phyloP scores from a whole-genome alignment of 225 moss, liverwort and hornwort genomes.

The Rhytidiadelphus loreus region DNA sequence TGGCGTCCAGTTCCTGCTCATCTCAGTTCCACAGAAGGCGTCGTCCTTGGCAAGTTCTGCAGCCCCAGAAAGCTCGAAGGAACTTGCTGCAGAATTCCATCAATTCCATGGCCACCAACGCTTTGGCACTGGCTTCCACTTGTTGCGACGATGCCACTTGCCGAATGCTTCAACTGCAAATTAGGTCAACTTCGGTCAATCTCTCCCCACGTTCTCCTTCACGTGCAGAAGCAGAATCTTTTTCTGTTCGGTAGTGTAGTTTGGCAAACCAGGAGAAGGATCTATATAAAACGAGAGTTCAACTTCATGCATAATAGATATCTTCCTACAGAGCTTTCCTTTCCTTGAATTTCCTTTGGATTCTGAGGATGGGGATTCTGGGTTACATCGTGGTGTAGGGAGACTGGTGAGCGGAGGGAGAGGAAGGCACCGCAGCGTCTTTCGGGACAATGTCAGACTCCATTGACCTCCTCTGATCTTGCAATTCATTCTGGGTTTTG shows the following conservation, averaged over 20 bases:
- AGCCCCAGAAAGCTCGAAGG: background rate
- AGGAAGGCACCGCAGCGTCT: background rate
- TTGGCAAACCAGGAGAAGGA: background rate
- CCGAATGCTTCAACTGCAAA: background rate
- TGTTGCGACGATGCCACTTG: conserved; percentile 1
- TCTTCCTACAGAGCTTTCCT: background rate
- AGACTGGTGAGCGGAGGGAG: background rate
- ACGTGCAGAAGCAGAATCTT: background rate
- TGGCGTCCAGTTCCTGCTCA: background rate
- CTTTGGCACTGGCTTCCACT: background rate
- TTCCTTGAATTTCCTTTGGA: background rate
- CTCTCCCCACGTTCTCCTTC: background rate
- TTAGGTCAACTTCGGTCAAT: background rate
- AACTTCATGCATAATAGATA: background rate
- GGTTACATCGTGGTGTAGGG: background rate
- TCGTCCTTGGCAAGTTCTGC: background rate
- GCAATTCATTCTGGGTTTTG: background rate
- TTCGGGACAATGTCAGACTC: background rate
- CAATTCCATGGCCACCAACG: background rate
- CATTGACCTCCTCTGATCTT: background rate
- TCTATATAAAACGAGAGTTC: background rate
- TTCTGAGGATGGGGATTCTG: background rate
- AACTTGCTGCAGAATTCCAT: background rate
- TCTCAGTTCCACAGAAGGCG: background rate
- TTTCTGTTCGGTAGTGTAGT: background rate